phyloP scores from a whole-genome alignment of 2,329 filamentous ascomycete species.

The Apiospora marii region DNA sequence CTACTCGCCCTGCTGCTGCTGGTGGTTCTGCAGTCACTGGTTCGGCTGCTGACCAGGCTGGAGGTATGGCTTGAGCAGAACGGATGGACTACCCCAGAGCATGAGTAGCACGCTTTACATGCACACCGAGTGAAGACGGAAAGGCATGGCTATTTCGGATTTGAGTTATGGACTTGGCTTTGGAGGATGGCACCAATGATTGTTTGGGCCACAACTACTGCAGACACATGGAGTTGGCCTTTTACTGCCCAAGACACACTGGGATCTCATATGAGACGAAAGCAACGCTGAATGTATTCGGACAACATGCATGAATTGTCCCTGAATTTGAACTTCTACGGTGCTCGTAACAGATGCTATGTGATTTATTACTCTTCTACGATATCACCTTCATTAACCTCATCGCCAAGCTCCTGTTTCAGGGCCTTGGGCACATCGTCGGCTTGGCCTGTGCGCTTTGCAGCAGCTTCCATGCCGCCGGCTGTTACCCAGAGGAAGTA shows the following conservation, averaged over 20 bases:
- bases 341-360: neutral
- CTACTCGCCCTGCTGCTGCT: neutral
- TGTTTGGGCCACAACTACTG: neutral
- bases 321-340: neutral
- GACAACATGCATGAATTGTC: neutral
- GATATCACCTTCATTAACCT: slow-evolving; percentile 58
- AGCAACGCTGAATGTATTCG: neutral
- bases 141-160: too few relatives aligned
- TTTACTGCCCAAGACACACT: neutral
- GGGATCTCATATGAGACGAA: neutral
- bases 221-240: too few relatives aligned
- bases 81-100: neutral
- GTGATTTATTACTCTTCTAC: slow-evolving; percentile 32
- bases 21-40: neutral
- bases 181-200: neutral
- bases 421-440: slow-evolving; percentile 51
- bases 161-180: neutral
- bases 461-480: slow-evolving; percentile 69
- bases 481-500: slow-evolving; percentile 80
- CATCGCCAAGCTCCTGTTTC: slow-evolving; percentile 56
- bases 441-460: slow-evolving; percentile 52
- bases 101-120: neutral
- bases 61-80: neutral
- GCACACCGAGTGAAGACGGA: neutral
- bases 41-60: neutral